phyloP scores from a whole-genome alignment of 768 basidiomycete species.

The Trichaptum fuscoviolaceum region DNA sequence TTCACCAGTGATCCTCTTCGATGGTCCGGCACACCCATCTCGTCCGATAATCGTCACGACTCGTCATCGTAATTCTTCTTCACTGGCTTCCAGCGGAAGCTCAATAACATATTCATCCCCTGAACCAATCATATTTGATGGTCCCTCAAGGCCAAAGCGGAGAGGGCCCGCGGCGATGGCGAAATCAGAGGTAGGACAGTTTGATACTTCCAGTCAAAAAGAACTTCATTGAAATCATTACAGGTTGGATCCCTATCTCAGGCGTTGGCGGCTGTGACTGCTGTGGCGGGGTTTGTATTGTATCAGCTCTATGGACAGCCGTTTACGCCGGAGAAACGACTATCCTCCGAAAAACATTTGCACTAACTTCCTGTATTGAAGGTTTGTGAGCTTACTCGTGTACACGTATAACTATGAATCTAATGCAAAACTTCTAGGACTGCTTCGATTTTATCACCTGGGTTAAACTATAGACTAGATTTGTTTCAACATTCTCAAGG shows the following conservation, averaged over 20 bases:
- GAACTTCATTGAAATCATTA: background rate
- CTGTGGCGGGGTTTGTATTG: background rate
- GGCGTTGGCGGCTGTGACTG: background rate
- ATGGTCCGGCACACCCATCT: constrained; percentile 39
- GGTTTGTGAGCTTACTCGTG: background rate
- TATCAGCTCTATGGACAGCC: background rate
- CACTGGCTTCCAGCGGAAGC: background rate
- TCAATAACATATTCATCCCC: background rate
- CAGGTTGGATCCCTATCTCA: background rate
- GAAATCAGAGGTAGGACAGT: background rate
- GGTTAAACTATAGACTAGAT: too few relatives aligned
- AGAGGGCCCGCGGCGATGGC: background rate
- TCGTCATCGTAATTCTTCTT: background rate
- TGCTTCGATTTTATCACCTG: too few relatives aligned
- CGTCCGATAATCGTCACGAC: background rate
- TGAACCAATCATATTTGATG: background rate
- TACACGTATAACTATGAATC: too few relatives aligned
- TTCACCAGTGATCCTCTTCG: constrained; percentile 41
- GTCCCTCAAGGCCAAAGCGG: background rate
- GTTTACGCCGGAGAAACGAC: background rate
- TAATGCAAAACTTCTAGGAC: too few relatives aligned
- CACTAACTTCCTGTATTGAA: background rate
- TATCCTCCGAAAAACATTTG: background rate
- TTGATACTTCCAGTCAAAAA: background rate
- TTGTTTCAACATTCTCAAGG: too few relatives aligned